Base-by-base conservation (phyloP, 352 stramenopile genomes). In the Pilasporangium apinafurcum region DNA sequence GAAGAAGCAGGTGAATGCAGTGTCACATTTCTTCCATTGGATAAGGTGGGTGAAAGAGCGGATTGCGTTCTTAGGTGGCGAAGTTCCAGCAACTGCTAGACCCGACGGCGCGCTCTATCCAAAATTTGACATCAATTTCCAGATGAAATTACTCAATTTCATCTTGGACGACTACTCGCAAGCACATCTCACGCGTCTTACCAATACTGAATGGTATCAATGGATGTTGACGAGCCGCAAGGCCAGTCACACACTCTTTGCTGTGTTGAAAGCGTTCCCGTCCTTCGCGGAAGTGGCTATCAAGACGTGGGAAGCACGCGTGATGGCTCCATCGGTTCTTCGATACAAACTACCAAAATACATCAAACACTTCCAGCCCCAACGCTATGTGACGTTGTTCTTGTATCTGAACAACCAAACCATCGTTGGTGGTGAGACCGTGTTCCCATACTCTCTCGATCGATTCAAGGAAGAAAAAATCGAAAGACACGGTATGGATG, bases 311-410 rank as follows among this genome's bases (percentile, higher is more conserved):
- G 77, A 89, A 25, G 26, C 43, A 9, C 70, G 57, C n/a, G 68
- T 81, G 5, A 54, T 49, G 16, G 51, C 47, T 39, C 28, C 46
- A 25, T 9, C 48, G 2, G 32, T 39, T 5, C 49, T 77, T 31
- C 51, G 63, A 27, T 88, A 86, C 58, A 68, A 42, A 25, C 24
- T 90, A 35, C 77, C 77, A 4, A 48, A 59, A 33, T 82, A 72
- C 44, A 56, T 73, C 17, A 63, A 75, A 33, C 68, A 88, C 51
- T 86, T 86, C 54, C 59, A 86, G 25, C 78, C 78, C 40, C 98
- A 99, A 73, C 79, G 95, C 13, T 97, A 95, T 59, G 89, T 95
- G 14, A 98, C 95, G 36, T 66, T 99, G 8, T 97, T 98, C 55
- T 78, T 97, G 43, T 99, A 99, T 63, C 67, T 99, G 28, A 97